Evolutionary conservation across 2,329 filamentous ascomycete genomes (phyloP), one percentile per base, ranked within the genome.

Genomic region (Diaporthe vaccinii): DNA sequence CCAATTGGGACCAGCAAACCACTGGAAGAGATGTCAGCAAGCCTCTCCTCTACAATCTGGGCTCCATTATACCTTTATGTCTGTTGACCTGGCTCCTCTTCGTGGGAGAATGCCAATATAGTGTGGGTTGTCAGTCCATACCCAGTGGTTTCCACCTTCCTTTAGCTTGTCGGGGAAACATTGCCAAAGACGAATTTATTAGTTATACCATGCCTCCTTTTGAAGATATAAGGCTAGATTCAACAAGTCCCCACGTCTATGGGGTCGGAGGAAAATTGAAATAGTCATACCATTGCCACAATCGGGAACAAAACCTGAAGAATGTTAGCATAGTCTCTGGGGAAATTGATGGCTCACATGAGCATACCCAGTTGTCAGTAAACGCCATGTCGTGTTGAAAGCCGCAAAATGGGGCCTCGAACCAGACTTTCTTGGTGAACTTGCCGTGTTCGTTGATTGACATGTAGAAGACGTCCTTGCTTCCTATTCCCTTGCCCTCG

Each of bases 151-250:
- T 20, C 55, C 55, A n/a, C 55, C 55, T 36, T 58, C 55, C 55
- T 58, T 58, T 22, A 58, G 55, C 31, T 58, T 58, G 55, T 58
- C 55, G 31, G 55, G 55, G 31, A 58, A 58, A 58, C 55, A 58
- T 58, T 58, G 55, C 55, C 39, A 58, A n/a, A 8, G 20, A 36
- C 2, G 0, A 7, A 34, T 12, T 22, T 0, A 20, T 58, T 15
- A 36, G 31, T 58, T 3, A 58, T 7, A 22, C 9, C 17, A 22
- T 36, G 17, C 8, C 8, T 20, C 2, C 8, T n/a, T 12, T 17
- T 36, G 8, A n/a, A 22, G 17, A 3, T 4, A 7, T 22, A 34
- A 14, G 8, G 31, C 3, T 36, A 14, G 17, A n/a, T n/a, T 9
- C 20, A 36, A 36, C 2, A 36, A 14, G 9, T 15, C 14, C 7